Base-by-base conservation (phyloP, 768 basidiomycete species). In the Suillus sp. region DNA sequence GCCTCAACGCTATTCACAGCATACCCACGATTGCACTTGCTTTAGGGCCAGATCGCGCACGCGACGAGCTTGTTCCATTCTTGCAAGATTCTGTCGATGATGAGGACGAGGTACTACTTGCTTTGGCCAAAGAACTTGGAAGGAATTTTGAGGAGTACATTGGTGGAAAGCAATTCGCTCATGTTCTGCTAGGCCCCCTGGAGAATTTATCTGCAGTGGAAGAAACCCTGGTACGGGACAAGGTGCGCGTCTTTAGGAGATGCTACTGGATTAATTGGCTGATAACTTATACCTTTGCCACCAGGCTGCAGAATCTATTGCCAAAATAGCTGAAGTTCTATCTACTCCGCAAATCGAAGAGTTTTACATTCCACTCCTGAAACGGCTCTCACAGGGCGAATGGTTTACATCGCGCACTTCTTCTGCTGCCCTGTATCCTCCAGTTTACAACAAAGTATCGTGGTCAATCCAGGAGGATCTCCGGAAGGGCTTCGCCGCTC, bases 331-430 rank as follows among this genome's bases (percentile, higher is more conserved):
- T 58, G 80, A 79, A 56, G 84, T 91, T 55, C 83, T 99, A 51
- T 90, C 89, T 27, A 84, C 89, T 60, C 70, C 82, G 18, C 93
- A 96, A 76, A 81, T 96, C 70, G 95, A 98, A 78, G 88, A 92
- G 72, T 86, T 86, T 75, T 96, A 95, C 78, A 88, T 99, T 64
- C 97, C 97, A 59, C 83, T 99, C 61, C 76, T 99, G 63, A 91
- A 90, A 72, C 88, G 95, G 60, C 84, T 99, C 59, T 89, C 95
- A 2, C 85, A 86, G 62, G 97, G 96, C 63, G 96, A 99, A 78
- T 99, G 97, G 97, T 99, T 99, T 80, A 99, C 97, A 14, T 96
- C 95, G 6, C 86, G 97, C 62, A 97, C 95, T 45, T 98, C 96
- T 27, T 92, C 96, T 43, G 95, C 95, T 64, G 93, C 96, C 10